A percentile compares a stretch with the other conserved stretches of the same genome.
These are phyloP conservation scores for Coniochaeta sp. DNA, from an alignment of 2,329 filamentous ascomycete species.

Conservation along the genomic window DNA sequence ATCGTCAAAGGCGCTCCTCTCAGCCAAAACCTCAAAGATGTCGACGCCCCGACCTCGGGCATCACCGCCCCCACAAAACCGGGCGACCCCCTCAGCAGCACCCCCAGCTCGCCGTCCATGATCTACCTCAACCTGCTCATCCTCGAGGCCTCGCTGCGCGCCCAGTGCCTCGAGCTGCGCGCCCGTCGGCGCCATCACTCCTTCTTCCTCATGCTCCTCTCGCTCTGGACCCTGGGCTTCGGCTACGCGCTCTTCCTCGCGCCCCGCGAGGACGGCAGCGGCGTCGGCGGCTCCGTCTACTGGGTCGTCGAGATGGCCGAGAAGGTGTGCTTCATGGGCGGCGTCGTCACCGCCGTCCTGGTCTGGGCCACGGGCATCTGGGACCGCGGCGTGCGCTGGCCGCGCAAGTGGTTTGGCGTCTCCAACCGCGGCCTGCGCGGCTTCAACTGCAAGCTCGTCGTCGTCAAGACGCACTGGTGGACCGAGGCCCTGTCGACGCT, in stretches of 20 bases:
- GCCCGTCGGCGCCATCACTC: conserved; percentile 85
- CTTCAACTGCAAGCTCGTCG: conserved; percentile 94
- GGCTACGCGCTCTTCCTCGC: conserved; percentile 86
- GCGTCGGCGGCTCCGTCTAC: conserved; percentile 89
- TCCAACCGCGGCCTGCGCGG: conserved; percentile 83
- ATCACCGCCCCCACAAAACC: conserved; percentile 43
- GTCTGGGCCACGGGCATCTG: conserved; percentile 96
- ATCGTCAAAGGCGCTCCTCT: conserved; percentile 81
- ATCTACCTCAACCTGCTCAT: conserved; percentile 98
- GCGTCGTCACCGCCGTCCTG: conserved; percentile 76
- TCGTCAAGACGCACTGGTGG: conserved; percentile 78
- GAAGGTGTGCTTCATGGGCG: conserved; percentile 86
- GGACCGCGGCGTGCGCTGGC: conserved; percentile 93
- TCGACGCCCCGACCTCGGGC: conserved; percentile 37
- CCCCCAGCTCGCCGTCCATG: conserved; percentile 87
- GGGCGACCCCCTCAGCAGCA: conserved; percentile 67
- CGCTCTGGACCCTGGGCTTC: conserved; percentile 76
- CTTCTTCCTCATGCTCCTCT: conserved; percentile 78
- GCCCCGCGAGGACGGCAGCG: conserved; percentile 90
- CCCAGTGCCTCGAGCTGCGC: conserved; percentile 86
- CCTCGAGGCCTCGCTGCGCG: conserved; percentile 86
- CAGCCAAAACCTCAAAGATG: conserved; percentile 1
- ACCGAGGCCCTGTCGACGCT: conserved; percentile 66
- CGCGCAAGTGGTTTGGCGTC: conserved; percentile 79
- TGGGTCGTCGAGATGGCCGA: conserved; percentile 90